These are phyloP conservation scores for Cladorrhinum sp. DNA, from an alignment of 2,329 filamentous ascomycete species.

Conservation along the genomic window DNA sequence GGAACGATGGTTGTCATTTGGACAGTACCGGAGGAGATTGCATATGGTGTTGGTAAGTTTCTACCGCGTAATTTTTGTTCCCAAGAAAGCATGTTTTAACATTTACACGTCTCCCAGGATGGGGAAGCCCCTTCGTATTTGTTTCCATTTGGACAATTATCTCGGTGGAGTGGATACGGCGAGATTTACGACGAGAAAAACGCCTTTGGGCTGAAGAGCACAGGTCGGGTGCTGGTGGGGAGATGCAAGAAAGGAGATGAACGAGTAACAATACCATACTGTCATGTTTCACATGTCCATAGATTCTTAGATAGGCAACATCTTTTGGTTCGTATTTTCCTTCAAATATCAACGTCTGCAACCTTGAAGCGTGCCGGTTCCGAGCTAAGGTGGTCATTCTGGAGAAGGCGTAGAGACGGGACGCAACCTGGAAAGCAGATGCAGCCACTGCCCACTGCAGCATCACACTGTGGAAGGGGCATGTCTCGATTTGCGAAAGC, in stretches of 20 bases:
- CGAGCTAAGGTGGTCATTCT: no score
- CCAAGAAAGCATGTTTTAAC: neutral
- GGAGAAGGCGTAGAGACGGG: no score
- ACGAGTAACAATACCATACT: neutral
- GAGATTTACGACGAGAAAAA: slow-evolving; percentile 24
- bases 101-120: slow-evolving; percentile 14
- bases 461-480: no score
- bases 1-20: slow-evolving; percentile 48
- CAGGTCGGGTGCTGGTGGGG: neutral
- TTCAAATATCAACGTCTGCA: no score
- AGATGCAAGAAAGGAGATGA: slow-evolving; percentile 6
- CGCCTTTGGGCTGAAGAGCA: slow-evolving; percentile 25
- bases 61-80: neutral
- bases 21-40: slow-evolving; percentile 45
- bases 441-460: no score
- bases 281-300: neutral
- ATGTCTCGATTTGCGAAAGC: no score
- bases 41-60: slow-evolving; percentile 41
- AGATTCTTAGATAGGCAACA: neutral
- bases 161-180: slow-evolving; percentile 23
- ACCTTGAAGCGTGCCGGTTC: no score
- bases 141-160: slow-evolving; percentile 21
- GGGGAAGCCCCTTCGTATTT: slow-evolving; percentile 27
- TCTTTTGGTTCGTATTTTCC: neutral
- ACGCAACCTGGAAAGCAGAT: no score